These are phyloP conservation scores for Fusarium paranaense DNA, from an alignment of 2,329 filamentous ascomycete species.

Conservation along the genomic window DNA sequence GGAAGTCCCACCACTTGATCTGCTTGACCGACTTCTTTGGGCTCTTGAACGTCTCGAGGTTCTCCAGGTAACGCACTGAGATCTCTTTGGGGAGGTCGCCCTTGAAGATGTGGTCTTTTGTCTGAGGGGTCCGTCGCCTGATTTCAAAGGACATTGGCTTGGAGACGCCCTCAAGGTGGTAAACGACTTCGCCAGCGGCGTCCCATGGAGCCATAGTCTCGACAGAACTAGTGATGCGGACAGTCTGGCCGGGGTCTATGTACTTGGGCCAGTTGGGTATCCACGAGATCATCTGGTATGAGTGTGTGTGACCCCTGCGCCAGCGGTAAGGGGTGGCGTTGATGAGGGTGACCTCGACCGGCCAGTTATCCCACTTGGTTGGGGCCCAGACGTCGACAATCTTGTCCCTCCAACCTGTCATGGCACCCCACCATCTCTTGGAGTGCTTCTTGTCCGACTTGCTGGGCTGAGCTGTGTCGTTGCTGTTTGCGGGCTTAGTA, in stretches of 20 bases:
- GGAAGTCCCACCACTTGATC: slow-evolving; percentile 24
- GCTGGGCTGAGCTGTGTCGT: neutral
- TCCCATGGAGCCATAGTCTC: slow-evolving; percentile 9
- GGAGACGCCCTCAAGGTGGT: slow-evolving; percentile 44
- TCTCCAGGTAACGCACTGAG: slow-evolving; percentile 35
- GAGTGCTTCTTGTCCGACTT: neutral
- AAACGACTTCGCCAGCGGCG: slow-evolving; percentile 45
- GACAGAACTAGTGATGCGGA: neutral
- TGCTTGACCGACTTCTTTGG: slow-evolving; percentile 7
- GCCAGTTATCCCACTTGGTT: neutral
- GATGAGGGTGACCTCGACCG: slow-evolving; percentile 41
- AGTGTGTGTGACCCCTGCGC: slow-evolving; percentile 30
- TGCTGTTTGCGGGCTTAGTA: neutral
- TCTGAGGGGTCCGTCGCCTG: slow-evolving; percentile 21
- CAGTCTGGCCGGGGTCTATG: slow-evolving; percentile 44
- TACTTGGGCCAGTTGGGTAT: slow-evolving; percentile 36
- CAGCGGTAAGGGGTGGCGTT: slow-evolving; percentile 51
- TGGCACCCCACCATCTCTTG: neutral
- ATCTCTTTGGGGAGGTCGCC: slow-evolving; percentile 12
- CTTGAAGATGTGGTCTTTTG: neutral
- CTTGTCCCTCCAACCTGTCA: too few species aligned
- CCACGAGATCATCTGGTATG: slow-evolving; percentile 39
- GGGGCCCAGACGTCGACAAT: too few species aligned
- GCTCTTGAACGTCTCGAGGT: slow-evolving; percentile 39
- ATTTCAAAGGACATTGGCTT: slow-evolving; percentile 45